Conservation (phyloP, 345 rosid species). For the Dovyalis caffra region DNA sequence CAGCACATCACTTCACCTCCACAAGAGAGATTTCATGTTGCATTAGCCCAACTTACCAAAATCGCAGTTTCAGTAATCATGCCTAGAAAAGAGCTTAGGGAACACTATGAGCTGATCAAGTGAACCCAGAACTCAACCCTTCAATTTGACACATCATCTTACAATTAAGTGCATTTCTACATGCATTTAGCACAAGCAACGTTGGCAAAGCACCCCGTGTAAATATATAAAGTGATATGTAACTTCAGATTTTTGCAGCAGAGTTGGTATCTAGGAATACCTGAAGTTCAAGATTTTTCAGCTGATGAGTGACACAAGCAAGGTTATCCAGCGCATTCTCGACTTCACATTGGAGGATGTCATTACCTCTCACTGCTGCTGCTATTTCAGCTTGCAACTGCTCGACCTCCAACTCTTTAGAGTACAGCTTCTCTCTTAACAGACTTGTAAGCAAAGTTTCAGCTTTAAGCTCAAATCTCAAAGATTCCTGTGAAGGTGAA, state of each 20-base stretch:
- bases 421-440: conserved; percentile 77
- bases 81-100: not conserved
- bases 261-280: conserved; percentile 28
- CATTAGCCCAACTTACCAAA: not conserved
- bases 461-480: conserved; percentile 63
- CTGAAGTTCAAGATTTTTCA: conserved; percentile 84
- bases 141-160: not conserved
- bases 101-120: not conserved
- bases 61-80: not conserved
- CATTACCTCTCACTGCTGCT: conserved; percentile 76
- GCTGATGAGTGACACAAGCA: conserved; percentile 60
- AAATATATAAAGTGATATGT: not conserved
- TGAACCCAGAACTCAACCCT: not conserved
- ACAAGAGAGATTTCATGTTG: not conserved
- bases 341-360: conserved; percentile 67
- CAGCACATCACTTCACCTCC: not conserved
- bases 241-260: not conserved
- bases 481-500: conserved; percentile 44
- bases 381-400: conserved; percentile 85
- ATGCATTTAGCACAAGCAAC: not conserved
- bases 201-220: not conserved
- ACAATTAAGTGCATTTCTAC: not conserved
- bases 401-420: conserved; percentile 81
- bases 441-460: conserved; percentile 70
- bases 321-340: conserved; percentile 68